Conservation (phyloP, 2,329 filamentous ascomycete genomes). For the Daldinia eschscholtzii region DNA sequence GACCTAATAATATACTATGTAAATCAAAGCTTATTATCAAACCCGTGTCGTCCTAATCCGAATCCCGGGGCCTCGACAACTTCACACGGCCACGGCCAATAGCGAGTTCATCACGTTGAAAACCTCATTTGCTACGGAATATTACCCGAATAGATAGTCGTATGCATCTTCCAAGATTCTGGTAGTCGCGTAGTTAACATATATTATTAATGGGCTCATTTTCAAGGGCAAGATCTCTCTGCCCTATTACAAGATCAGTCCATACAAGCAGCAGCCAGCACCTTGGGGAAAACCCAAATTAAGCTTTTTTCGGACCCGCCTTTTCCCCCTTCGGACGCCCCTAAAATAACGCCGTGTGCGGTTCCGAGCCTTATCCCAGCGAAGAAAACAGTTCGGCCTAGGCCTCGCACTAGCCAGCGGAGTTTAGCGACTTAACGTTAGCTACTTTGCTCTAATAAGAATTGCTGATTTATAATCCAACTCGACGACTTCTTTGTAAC, state of each 20-base stretch:
- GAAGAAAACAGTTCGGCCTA: neutral
- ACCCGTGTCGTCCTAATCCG: constrained; percentile 25
- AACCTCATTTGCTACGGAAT: neutral
- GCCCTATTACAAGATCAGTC: too few relatives aligned
- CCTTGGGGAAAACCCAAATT: neutral
- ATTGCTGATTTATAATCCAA: constrained; percentile 33
- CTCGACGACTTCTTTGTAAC: neutral
- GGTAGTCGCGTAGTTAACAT: too few relatives aligned
- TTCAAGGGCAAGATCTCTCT: too few relatives aligned
- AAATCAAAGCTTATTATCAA: constrained; percentile 17
- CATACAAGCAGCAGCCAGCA: too few relatives aligned
- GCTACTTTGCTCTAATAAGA: neutral
- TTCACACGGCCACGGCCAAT: constrained; percentile 1
- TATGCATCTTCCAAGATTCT: too few relatives aligned
- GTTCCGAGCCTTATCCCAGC: constrained; percentile 8
- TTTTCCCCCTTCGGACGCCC: neutral
- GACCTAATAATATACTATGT: neutral
- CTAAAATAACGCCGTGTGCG: constrained; percentile 7
- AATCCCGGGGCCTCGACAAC: constrained; percentile 22
- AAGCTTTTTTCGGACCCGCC: constrained; percentile 27
- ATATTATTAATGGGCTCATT: neutral
- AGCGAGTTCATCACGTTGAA: neutral
- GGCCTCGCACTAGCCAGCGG: constrained; percentile 14
- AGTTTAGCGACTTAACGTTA: constrained; percentile 21
- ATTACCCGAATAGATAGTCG: too few relatives aligned